Evolutionary conservation across 768 basidiomycete genomes (phyloP).

Genomic region (Guyanaporus albipodus): DNA sequence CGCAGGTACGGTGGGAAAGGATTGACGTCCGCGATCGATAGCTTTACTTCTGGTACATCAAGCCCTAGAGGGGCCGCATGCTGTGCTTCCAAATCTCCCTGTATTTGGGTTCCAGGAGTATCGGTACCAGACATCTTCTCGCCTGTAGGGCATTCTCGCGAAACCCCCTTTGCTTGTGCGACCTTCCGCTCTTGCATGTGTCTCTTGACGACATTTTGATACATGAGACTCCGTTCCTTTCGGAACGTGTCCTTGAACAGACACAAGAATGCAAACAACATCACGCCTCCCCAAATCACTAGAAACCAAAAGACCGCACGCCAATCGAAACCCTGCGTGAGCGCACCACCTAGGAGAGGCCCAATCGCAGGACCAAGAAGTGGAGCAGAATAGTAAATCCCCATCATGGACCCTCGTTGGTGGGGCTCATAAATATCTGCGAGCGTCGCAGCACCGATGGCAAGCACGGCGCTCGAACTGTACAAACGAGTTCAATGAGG

Average conservation of each 20-base stretch:
- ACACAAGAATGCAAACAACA: slow-evolving; percentile 55
- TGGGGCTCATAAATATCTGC: slow-evolving; percentile 77
- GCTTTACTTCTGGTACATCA: slow-evolving; percentile 38
- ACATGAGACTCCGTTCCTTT: slow-evolving; percentile 74
- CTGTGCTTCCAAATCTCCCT: slow-evolving; percentile 27
- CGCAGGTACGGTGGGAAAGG: slow-evolving; percentile 59
- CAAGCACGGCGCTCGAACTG: slow-evolving; percentile 64
- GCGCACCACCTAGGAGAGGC: slow-evolving; percentile 64
- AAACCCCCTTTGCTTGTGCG: slow-evolving; percentile 12
- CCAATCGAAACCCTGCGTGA: slow-evolving; percentile 72
- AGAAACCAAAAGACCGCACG: slow-evolving; percentile 86
- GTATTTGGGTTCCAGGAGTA: neutral
- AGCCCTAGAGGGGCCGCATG: slow-evolving; percentile 6
- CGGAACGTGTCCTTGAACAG: slow-evolving; percentile 84
- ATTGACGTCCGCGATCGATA: slow-evolving; percentile 68
- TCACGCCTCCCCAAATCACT: slow-evolving; percentile 54
- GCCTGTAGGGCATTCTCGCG: slow-evolving; percentile 1
- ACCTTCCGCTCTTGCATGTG: slow-evolving; percentile 28
- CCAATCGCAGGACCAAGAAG: slow-evolving; percentile 70
- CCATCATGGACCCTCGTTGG: slow-evolving; percentile 76
- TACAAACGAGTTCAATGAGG: neutral
- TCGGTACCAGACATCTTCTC: slow-evolving; percentile 2
- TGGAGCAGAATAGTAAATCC: slow-evolving; percentile 77
- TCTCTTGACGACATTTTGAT: slow-evolving; percentile 61
- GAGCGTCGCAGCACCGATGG: slow-evolving; percentile 67